phyloP scores from a whole-genome alignment of 1,284 basidiomycete genomes.

The Trichosporon inkin region DNA sequence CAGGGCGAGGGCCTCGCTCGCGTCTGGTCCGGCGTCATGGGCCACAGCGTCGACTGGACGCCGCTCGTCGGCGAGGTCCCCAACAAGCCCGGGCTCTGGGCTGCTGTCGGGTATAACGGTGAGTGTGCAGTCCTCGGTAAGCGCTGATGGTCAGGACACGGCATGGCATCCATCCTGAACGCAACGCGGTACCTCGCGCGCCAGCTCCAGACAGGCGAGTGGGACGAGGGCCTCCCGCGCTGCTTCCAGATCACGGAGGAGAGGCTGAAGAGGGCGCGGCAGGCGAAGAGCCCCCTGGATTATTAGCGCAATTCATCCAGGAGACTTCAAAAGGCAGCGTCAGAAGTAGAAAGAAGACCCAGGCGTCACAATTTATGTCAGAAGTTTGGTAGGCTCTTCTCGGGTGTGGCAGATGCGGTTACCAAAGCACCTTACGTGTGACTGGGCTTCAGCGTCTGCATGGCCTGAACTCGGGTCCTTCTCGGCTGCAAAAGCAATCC shows the following conservation, averaged over 20 bases:
- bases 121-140: neutral
- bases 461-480: no score
- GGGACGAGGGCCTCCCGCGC: conserved; percentile 21
- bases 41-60: conserved; percentile 29
- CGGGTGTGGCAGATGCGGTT: no score
- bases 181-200: conserved; percentile 23
- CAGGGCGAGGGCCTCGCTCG: conserved; percentile 28
- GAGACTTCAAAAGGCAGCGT: neutral
- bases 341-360: neutral
- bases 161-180: conserved; percentile 29
- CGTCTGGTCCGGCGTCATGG: conserved; percentile 33
- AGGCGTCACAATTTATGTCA: no score
- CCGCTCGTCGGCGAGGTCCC: conserved; percentile 32
- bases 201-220: conserved; percentile 22
- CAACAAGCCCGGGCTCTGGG: conserved; percentile 23
- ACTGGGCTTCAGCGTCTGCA: no score
- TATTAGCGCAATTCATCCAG: neutral
- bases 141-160: conserved; percentile 9
- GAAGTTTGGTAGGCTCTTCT: no score
- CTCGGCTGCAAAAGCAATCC: no score
- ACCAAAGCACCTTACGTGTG: no score
- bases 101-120: conserved; percentile 14
- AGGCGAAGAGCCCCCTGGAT: neutral
- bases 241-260: conserved; percentile 12
- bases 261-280: neutral